These are phyloP conservation scores for Pseudoturritis turrita DNA, from an alignment of 345 rosid genomes.

Conservation along the genomic window DNA sequence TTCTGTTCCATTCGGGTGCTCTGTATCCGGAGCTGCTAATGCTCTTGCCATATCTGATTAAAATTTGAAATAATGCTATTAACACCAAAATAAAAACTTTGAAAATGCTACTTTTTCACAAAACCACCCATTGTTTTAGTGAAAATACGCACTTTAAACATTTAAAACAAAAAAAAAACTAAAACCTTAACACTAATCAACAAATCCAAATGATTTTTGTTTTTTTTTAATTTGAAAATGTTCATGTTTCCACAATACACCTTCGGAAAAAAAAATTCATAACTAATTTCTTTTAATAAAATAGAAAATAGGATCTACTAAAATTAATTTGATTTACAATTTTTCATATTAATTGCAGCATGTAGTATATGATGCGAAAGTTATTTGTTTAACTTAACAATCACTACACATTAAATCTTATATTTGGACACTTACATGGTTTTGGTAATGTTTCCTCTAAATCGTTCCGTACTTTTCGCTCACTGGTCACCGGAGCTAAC, in stretches of 20 bases:
- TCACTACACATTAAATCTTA: background rate
- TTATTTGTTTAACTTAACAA: background rate
- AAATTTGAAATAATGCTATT: too few species aligned
- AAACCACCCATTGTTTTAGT: too few species aligned
- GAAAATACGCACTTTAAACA: too few species aligned
- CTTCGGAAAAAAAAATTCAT: too few species aligned
- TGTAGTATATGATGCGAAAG: too few species aligned
- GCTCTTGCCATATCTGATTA: conserved; percentile 76
- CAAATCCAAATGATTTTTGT: too few species aligned
- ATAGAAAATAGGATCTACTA: background rate
- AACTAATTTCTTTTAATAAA: background rate
- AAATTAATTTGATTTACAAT: background rate
- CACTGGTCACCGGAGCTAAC: conserved; percentile 56
- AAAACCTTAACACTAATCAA: too few species aligned
- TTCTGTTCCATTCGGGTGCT: conserved; percentile 62
- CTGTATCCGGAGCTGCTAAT: conserved; percentile 62
- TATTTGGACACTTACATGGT: conserved; percentile 48
- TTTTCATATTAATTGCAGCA: background rate
- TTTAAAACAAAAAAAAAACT: too few species aligned
- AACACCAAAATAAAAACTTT: too few species aligned
- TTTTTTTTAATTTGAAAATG: too few species aligned
- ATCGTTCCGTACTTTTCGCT: conserved; percentile 54
- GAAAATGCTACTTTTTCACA: too few species aligned
- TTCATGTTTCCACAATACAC: too few species aligned
- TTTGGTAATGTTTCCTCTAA: conserved; percentile 66